phyloP scores from a whole-genome alignment of 176 grass and related monocot species.

The Pontederia paniculata region DNA sequence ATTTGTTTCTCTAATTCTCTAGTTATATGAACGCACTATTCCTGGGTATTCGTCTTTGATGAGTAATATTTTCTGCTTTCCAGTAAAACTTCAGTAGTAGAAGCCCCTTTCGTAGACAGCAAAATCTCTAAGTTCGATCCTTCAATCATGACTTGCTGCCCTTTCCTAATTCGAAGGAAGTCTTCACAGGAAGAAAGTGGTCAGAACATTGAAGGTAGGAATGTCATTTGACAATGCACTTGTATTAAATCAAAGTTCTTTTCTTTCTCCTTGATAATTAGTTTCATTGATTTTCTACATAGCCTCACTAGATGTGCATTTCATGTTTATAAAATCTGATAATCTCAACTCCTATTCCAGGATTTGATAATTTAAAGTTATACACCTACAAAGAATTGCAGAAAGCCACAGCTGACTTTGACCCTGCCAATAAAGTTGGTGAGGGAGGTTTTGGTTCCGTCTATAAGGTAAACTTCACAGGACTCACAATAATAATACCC shows the following conservation, averaged over 20 bases:
- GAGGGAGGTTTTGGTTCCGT: conserved; percentile 21
- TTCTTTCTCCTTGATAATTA: background rate
- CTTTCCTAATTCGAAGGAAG: background rate
- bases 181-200: background rate
- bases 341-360: background rate
- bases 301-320: background rate
- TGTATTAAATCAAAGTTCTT: background rate
- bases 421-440: conserved; percentile 2
- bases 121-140: background rate
- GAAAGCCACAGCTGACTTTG: conserved; percentile 4
- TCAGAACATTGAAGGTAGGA: background rate
- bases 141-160: background rate
- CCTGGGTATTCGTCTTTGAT: too few relatives aligned
- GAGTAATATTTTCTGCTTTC: too few relatives aligned
- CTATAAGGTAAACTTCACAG: conserved; percentile 4
- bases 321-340: background rate
- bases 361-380: background rate
- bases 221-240: background rate
- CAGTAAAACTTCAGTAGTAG: too few relatives aligned
- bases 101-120: too few relatives aligned
- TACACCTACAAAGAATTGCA: conserved; percentile 7
- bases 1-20: too few relatives aligned
- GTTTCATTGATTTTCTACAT: background rate
- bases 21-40: too few relatives aligned
- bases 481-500: background rate